phyloP scores from a whole-genome alignment of 1,284 basidiomycete species.

The Cutaneotrichosporon dermatis region DNA sequence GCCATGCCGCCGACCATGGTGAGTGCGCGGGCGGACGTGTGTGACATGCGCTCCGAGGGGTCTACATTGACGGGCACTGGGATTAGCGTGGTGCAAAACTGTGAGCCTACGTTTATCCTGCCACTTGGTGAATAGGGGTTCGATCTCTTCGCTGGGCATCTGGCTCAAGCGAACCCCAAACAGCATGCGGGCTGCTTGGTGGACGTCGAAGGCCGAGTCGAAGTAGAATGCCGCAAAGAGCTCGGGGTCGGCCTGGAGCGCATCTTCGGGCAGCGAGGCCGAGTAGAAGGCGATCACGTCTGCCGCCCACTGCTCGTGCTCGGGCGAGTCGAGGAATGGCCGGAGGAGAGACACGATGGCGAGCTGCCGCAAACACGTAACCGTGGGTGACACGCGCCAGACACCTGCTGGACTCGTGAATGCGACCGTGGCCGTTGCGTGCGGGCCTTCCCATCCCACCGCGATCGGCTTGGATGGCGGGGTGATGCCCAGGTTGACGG shows the following conservation, averaged over 20 bases:
- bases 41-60: conserved; percentile 51
- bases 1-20: conserved; percentile 80
- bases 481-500: conserved; percentile 31
- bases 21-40: conserved; percentile 57
- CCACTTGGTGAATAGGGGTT: conserved; percentile 52
- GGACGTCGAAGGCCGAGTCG: conserved; percentile 64
- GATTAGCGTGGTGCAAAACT: background rate
- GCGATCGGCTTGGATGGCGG: conserved; percentile 49
- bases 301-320: conserved; percentile 61
- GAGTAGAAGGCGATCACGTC: conserved; percentile 73
- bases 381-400: conserved; percentile 66
- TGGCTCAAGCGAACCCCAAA: conserved; percentile 68
- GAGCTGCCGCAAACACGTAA: conserved; percentile 64
- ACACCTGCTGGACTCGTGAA: conserved; percentile 6
- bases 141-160: conserved; percentile 64
- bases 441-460: conserved; percentile 53
- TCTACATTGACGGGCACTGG: conserved; percentile 66
- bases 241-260: conserved; percentile 64
- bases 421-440: conserved; percentile 5
- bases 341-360: conserved; percentile 65
- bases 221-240: conserved; percentile 72
- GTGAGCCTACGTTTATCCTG: conserved; percentile 26
- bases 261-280: conserved; percentile 58
- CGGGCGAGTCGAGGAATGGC: conserved; percentile 69
- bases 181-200: conserved; percentile 66